phyloP scores from a whole-genome alignment of 1,284 basidiomycete genomes.

The Caloboletus firmus region DNA sequence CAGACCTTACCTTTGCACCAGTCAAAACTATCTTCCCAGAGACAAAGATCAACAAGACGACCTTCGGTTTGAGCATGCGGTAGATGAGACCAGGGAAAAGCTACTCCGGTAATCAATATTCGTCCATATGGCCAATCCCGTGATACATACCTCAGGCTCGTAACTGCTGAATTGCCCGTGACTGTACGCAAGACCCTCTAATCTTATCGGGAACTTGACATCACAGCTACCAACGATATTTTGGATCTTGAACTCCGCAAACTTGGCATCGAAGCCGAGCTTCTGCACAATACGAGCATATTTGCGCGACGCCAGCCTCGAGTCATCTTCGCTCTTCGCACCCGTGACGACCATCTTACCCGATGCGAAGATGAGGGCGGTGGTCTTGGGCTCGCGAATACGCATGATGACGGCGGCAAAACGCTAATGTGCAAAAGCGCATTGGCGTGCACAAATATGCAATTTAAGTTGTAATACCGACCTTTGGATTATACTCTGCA shows the following conservation, averaged over 20 bases:
- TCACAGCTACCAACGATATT: conserved; percentile 99
- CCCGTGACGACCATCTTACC: conserved; percentile 99
- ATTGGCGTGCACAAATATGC: conserved; percentile 57
- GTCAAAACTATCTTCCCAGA: conserved; percentile 99
- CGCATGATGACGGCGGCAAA: conserved; percentile 99
- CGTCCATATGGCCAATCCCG: neutral
- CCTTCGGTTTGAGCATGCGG: conserved; percentile 99
- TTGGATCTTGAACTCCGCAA: conserved; percentile 99
- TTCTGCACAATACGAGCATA: conserved; percentile 99
- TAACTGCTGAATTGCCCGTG: conserved; percentile 99
- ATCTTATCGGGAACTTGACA: conserved; percentile 98
- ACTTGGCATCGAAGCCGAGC: conserved; percentile 98
- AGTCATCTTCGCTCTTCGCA: conserved; percentile 99
- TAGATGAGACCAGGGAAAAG: conserved; percentile 99
- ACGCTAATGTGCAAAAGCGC: conserved; percentile 75
- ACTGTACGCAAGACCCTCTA: conserved; percentile 96
- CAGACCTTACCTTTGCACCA: conserved; percentile 85
- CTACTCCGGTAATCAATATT: conserved; percentile 42
- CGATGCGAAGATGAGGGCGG: conserved; percentile 98
- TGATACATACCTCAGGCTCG: conserved; percentile 85
- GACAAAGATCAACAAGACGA: conserved; percentile 97
- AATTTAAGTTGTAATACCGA: conserved; percentile 57
- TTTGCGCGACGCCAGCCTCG: conserved; percentile 94
- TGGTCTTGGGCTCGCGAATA: conserved; percentile 99
- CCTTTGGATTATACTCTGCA: conserved; percentile 99